These are phyloP conservation scores for Suhomyces prunicola DNA, from an alignment of 805 yeast genomes.

Conservation along the genomic window DNA sequence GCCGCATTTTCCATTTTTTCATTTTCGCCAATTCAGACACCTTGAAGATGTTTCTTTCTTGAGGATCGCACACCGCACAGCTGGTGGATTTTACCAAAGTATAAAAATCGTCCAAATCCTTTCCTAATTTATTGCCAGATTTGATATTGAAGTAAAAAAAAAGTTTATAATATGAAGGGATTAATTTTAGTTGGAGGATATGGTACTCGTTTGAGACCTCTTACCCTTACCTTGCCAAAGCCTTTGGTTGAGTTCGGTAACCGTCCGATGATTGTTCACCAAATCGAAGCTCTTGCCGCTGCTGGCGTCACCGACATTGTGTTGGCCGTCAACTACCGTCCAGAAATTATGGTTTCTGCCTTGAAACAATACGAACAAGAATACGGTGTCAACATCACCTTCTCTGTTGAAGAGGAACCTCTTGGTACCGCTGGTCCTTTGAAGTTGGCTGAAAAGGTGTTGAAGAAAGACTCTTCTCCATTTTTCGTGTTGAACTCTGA, in stretches of 20 bases:
- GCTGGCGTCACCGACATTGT: slow-evolving; percentile 99
- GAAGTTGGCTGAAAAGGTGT: slow-evolving; percentile 90
- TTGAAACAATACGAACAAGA: slow-evolving; percentile 90
- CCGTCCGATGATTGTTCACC: slow-evolving; percentile 99
- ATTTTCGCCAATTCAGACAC: neutral
- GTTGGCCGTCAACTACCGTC: slow-evolving; percentile 97
- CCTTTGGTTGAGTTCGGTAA: slow-evolving; percentile 97
- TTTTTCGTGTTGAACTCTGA: slow-evolving; percentile 98
- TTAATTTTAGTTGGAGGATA: slow-evolving; percentile 98
- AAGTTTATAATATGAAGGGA: slow-evolving; percentile 67
- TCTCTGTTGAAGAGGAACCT: slow-evolving; percentile 98
- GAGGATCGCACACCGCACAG: neutral
- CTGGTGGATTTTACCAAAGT: neutral
- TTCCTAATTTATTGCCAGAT: neutral
- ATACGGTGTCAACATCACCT: slow-evolving; percentile 92
- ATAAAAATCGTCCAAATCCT: neutral
- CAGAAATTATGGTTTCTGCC: slow-evolving; percentile 97
- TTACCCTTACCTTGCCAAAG: slow-evolving; percentile 91
- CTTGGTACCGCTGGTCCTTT: slow-evolving; percentile 99
- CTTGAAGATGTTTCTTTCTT: neutral
- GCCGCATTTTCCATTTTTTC: neutral
- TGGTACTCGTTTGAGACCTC: slow-evolving; percentile 99
- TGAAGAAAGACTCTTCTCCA: slow-evolving; percentile 93
- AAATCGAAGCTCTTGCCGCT: slow-evolving; percentile 93
- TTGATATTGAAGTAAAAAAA: neutral